A percentile compares a stretch with the other conserved stretches of the same genome.
Evolutionary conservation across 2,329 filamentous ascomycete genomes (phyloP).

Genomic region (Neonectria coccinea): DNA sequence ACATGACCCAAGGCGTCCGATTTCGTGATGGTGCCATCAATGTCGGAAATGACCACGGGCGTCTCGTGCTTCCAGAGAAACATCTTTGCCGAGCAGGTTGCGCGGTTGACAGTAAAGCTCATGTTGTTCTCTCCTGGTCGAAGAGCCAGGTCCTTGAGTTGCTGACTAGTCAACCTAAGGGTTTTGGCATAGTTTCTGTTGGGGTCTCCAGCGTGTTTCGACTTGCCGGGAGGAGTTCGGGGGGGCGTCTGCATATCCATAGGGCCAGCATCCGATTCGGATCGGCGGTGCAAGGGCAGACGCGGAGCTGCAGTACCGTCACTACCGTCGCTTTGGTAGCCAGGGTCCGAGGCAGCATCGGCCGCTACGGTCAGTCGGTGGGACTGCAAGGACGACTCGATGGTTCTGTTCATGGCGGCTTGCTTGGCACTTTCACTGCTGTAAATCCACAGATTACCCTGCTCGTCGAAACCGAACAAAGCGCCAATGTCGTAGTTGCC

Average conservation of each 20-base stretch:
- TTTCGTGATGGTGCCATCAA: slow-evolving; percentile 98
- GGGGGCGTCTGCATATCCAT: slow-evolving; percentile 72
- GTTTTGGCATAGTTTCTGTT: slow-evolving; percentile 97
- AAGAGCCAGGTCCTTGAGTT: slow-evolving; percentile 86
- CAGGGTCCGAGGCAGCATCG: slow-evolving; percentile 92
- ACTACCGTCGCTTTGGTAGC: slow-evolving; percentile 92
- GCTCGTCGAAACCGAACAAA: slow-evolving; percentile 92
- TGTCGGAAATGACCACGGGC: slow-evolving; percentile 97
- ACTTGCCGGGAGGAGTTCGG: slow-evolving; percentile 72
- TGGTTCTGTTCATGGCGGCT: slow-evolving; percentile 77
- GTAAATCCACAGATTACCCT: slow-evolving; percentile 99
- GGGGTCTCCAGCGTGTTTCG: slow-evolving; percentile 73
- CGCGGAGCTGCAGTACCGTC: slow-evolving; percentile 64
- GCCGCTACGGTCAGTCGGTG: slow-evolving; percentile 66
- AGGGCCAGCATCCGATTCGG: slow-evolving; percentile 74
- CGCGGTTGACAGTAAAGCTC: slow-evolving; percentile 96
- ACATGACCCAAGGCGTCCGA: slow-evolving; percentile 95
- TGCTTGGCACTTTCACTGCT: slow-evolving; percentile 97
- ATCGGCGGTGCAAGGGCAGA: slow-evolving; percentile 65
- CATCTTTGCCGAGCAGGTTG: slow-evolving; percentile 92
- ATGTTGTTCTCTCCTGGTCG: slow-evolving; percentile 90
- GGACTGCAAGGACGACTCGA: slow-evolving; percentile 62
- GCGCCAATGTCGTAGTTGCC: slow-evolving; percentile 97
- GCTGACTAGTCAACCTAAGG: slow-evolving; percentile 91
- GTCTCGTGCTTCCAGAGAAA: slow-evolving; percentile 93